phyloP scores from a whole-genome alignment of 108 stramenopile genomes.

The Cyclostephanos tholiformis region DNA sequence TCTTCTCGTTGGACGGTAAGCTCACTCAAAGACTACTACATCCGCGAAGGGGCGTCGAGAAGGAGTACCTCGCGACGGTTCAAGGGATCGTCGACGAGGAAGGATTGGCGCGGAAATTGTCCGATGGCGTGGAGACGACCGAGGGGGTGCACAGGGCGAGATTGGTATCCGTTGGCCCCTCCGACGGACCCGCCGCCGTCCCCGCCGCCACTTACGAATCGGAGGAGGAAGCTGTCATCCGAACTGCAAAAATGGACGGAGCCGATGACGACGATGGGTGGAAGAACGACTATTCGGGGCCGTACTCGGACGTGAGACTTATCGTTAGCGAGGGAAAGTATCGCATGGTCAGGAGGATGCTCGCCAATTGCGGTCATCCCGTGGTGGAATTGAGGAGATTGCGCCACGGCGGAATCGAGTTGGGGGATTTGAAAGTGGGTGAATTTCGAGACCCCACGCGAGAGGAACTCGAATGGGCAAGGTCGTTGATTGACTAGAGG shows the following conservation, averaged over 20 bases:
- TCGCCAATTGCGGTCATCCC: constrained; percentile 80
- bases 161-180: constrained; percentile 42
- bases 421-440: constrained; percentile 63
- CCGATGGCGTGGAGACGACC: constrained; percentile 67
- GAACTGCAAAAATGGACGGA: not conserved
- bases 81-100: constrained; percentile 61
- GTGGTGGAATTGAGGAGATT: constrained; percentile 76
- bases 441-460: constrained; percentile 58
- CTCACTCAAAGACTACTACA: constrained; percentile 82
- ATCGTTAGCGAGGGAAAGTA: constrained; percentile 85
- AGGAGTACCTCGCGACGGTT: constrained; percentile 84
- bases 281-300: constrained; percentile 44
- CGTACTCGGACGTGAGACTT: constrained; percentile 64
- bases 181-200: constrained; percentile 37
- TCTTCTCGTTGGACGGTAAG: constrained; percentile 74
- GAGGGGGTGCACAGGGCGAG: constrained; percentile 67
- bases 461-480: constrained; percentile 72
- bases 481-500: constrained; percentile 26
- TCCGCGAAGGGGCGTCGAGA: constrained; percentile 71
- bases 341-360: constrained; percentile 84
- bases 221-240: not conserved
- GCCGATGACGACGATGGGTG: constrained; percentile 48
- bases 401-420: constrained; percentile 56
- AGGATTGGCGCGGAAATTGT: constrained; percentile 49
- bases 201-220: constrained; percentile 51